These are phyloP conservation scores for Cercis canadensis DNA, from an alignment of 306 rosid species.

Conservation along the genomic window DNA sequence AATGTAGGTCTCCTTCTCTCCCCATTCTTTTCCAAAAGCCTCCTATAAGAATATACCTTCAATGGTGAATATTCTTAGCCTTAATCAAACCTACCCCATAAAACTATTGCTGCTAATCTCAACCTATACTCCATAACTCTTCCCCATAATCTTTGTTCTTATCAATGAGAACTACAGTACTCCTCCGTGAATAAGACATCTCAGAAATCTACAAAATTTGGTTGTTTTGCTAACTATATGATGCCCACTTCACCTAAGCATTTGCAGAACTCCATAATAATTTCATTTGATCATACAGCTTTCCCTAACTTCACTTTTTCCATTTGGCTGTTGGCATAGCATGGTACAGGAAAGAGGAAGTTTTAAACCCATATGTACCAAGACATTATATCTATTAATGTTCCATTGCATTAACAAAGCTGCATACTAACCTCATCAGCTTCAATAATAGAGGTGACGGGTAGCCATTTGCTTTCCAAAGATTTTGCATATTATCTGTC, in stretches of 20 bases:
- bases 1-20: too few species aligned
- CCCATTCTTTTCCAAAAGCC: too few species aligned
- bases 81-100: slow-evolving; percentile 9
- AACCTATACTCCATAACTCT: neutral
- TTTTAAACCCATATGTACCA: neutral
- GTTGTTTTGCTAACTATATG: too few species aligned
- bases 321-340: neutral
- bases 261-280: slow-evolving; percentile 1
- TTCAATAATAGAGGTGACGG: slow-evolving; percentile 47
- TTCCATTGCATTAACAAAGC: neutral
- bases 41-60: neutral
- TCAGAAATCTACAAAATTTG: too few species aligned
- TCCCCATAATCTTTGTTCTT: neutral
- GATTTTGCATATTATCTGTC: slow-evolving; percentile 32
- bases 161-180: slow-evolving; percentile 8
- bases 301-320: slow-evolving; percentile 2
- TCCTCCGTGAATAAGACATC: neutral
- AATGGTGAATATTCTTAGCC: slow-evolving; percentile 8
- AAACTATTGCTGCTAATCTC: slow-evolving; percentile 16
- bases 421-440: slow-evolving; percentile 56
- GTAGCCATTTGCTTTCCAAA: slow-evolving; percentile 44
- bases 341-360: slow-evolving; percentile 7
- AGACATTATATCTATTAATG: neutral
- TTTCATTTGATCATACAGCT: neutral
- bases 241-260: slow-evolving; percentile 17